Evolutionary conservation across 306 rosid genomes (phyloP), one percentile per base, ranked within the genome.

Genomic region (Bauhinia variegata): DNA sequence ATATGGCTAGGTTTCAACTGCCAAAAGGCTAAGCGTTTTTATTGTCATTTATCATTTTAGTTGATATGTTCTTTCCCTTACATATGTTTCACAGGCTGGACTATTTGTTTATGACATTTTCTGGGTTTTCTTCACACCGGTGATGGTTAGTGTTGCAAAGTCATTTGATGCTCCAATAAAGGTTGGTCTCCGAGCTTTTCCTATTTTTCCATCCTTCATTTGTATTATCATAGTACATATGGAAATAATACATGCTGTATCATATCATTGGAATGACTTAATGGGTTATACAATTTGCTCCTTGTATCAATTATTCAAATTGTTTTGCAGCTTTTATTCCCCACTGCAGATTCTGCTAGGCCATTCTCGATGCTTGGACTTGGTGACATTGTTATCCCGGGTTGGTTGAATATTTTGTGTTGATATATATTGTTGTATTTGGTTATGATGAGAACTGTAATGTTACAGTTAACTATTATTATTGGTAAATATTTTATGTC

Each of bases 351-450:
- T 87, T 16, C 87, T 55, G 78, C 77, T 43, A 83, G 97, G 41
- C 97, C 99, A 56, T 95, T 86, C 80, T 95, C 97, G n/a, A 95
- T 95, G 99, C 99, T 95, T 82, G 99, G 99, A 60, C 99, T 95
- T 74, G 99, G 99, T 65, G 99, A 95, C 80, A 95, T 95, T 67
- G 97, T 95, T 52, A 95, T 95, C 64, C 99, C 99, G 4, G 99
- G 99, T 95, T 80, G 71, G 87, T 60, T 75, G n/a, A 71, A 33
- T 56, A 52, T 18, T 73, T 56, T 77, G 39, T 41, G 10, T 54
- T 52, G 43, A 31, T 32, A 5, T 33, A 5, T 72, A n/a, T 55
- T 73, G 31, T n/a, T n/a, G n/a, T n/a, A n/a, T n/a, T n/a, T n/a
- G n/a, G n/a, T n/a, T n/a, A n/a, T n/a, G n/a, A n/a, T n/a, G n/a